Evolutionary conservation across 108 stramenopile species (phyloP), one percentile per base, ranked within the genome.

Genomic region (Nannochloropsis granulata): DNA sequence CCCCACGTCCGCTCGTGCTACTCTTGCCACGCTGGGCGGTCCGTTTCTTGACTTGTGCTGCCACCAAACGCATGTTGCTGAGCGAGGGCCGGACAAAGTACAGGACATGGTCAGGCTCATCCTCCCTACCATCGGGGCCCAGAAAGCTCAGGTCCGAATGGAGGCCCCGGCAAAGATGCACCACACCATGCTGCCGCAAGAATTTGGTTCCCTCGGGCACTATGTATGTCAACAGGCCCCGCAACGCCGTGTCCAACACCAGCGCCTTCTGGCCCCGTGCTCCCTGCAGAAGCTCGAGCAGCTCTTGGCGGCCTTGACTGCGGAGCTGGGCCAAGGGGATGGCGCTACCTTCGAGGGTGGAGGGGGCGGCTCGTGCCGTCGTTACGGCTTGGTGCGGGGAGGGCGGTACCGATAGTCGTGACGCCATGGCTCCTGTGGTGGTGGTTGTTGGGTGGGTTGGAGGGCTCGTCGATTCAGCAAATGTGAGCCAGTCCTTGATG

Each of bases 21-120:
- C 56, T n/a, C 56, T n/a, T 71, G 0, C n/a, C 7, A 71, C 56
- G 56, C 56, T 71, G 16, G 56, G 0, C 2, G n/a, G 16, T 71
- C 56, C 56, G 2, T n/a, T 71, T 71, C n/a, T 85, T 88, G 23
- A 88, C 23, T 16, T 88, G 87, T 14, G 25, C 43, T 12, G 87
- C 78, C n/a, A 88, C 82, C 43, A 81, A 8, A 21, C 25, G 14
- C 83, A 88, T 85, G 80, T n/a, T 13, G 12, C 24, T 16, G 13
- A 84, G 11, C 12, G 26, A 19, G 21, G 84, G 79, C 2, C 87
- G 80, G 13, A 25, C 42, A 42, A 88, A 25, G 43, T 83, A 88
- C 34, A 88, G 14, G 7, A 88, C 43, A 5, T 84, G 24, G 78
- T 88, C 86, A 16, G 86, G 87, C 46, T 78, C 71, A 13, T 21